Base-by-base conservation (phyloP, 306 rosid species). In the Pachyrhizus erosus region DNA sequence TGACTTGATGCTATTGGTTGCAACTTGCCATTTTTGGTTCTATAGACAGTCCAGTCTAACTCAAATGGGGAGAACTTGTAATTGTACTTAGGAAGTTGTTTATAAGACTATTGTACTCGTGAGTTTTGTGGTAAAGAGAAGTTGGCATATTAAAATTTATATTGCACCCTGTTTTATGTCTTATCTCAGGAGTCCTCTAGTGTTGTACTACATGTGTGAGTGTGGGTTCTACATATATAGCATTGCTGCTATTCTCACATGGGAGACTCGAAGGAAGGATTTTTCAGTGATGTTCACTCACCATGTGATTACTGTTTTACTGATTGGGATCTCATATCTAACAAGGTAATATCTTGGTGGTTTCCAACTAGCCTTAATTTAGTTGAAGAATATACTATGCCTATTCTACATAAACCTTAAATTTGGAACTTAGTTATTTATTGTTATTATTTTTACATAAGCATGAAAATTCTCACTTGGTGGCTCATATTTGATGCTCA, bases 181-280 rank as follows among this genome's bases (percentile, higher is more conserved):
- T 81, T 60, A 40, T 85, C 70, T 78, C 94, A 96, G 99, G 91
- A 82, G 86, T 87, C 84, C 97, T 2, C 33, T 96, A 31, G 87
- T 88, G 89, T 80, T 96, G 54, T 90, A 62, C 86, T 93, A 93
- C 80, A 93, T 96, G 98, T 83, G 94, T 88, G 87, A 96, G 87
- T 91, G 94, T 87, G 99, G 99, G 76, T 96, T 96, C 91, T 96
- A 96, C 90, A 80, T 75, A 75, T 93, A 96, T 62, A 91, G 99
- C 81, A 93, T 93, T 66, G 97, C 87, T 67, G 99, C 99, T 48
- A 96, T 93, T 71, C 91, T 96, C 45, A 86, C 76, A 15, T 96
- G 98, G 99, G 99, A 96, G 89, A 96, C 98, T 71, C 89, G 98
- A 69, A 88, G 99, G 89, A 96, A 96, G 87, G 99, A 96, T 89